A percentile compares a stretch with the other conserved stretches of the same genome.
Conservation (phyloP, 352 stramenopile species). For the Phytophthora niederhauseri region DNA sequence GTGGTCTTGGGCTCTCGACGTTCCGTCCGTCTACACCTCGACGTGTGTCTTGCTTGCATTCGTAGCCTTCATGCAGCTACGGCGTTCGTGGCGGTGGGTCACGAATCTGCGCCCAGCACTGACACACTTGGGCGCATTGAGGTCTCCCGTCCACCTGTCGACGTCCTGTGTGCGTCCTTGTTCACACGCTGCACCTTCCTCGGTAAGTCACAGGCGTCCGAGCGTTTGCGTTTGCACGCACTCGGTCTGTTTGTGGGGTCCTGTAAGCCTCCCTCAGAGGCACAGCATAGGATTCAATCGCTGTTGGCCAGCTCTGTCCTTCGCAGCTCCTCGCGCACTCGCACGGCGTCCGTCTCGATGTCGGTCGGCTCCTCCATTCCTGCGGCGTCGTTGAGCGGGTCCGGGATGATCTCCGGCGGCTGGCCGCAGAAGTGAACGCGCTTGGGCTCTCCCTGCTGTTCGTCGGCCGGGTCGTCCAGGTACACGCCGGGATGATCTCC, state of each 20-base stretch:
- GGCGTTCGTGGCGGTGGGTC: conserved; percentile 1
- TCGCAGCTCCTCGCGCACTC: conserved; percentile 30
- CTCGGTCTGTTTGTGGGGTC: conserved; percentile 17
- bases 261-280: conserved; percentile 17
- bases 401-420: conserved; percentile 51
- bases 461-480: conserved; percentile 35
- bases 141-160: conserved; percentile 11
- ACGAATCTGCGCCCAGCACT: conserved; percentile 2
- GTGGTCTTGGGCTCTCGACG: conserved; percentile 27
- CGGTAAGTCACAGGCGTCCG: conserved; percentile 6
- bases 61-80: conserved; percentile 28
- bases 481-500: conserved; percentile 53
- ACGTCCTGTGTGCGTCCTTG: conserved; percentile 6
- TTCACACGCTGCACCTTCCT: conserved; percentile 22
- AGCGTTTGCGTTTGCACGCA: conserved; percentile 16
- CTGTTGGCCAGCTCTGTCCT: conserved; percentile 38
- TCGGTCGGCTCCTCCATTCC: conserved; percentile 26
- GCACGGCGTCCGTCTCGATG: conserved; percentile 21
- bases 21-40: conserved; percentile 4
- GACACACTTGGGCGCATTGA: conserved; percentile 3
- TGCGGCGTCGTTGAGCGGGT: conserved; percentile 15
- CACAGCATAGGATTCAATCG: conserved; percentile 29
- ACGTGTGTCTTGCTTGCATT: background rate
- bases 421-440: conserved; percentile 58
- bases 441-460: conserved; percentile 48